These are phyloP conservation scores for Pyricularia sp. DNA, from an alignment of 2,329 filamentous ascomycete species.

Conservation along the genomic window DNA sequence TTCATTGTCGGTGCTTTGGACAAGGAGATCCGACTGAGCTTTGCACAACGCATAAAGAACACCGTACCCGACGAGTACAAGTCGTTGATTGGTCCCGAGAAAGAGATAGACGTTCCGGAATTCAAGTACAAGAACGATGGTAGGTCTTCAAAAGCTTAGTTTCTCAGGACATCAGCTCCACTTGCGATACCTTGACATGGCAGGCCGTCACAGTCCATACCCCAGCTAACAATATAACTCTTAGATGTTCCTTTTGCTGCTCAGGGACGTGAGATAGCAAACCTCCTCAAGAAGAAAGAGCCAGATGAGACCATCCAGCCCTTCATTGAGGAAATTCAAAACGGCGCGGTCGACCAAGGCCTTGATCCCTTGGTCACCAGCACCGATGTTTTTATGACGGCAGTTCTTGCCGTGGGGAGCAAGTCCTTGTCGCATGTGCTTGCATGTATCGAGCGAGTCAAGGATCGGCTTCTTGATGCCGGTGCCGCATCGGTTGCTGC, in stretches of 20 bases:
- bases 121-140: conserved; percentile 80
- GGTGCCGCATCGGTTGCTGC: conserved; percentile 67
- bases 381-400: conserved; percentile 88
- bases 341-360: conserved; percentile 60
- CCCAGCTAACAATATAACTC: conserved; percentile 4
- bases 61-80: conserved; percentile 82
- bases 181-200: not conserved
- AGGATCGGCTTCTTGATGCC: conserved; percentile 75
- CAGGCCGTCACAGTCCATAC: too few species aligned
- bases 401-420: conserved; percentile 85
- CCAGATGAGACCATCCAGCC: conserved; percentile 79
- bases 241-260: conserved; percentile 69
- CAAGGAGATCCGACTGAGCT: conserved; percentile 94
- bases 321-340: conserved; percentile 70
- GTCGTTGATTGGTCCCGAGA: conserved; percentile 72
- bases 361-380: conserved; percentile 77
- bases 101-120: conserved; percentile 91
- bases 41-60: conserved; percentile 90
- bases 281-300: conserved; percentile 74
- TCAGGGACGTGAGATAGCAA: conserved; percentile 75
- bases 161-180: not conserved
- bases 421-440: conserved; percentile 95
- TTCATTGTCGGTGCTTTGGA: conserved; percentile 88
- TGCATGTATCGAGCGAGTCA: conserved; percentile 90
- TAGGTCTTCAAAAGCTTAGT: conserved; percentile 31